Evolutionary conservation across 345 rosid genomes (phyloP).

Genomic region (Draba incana): DNA sequence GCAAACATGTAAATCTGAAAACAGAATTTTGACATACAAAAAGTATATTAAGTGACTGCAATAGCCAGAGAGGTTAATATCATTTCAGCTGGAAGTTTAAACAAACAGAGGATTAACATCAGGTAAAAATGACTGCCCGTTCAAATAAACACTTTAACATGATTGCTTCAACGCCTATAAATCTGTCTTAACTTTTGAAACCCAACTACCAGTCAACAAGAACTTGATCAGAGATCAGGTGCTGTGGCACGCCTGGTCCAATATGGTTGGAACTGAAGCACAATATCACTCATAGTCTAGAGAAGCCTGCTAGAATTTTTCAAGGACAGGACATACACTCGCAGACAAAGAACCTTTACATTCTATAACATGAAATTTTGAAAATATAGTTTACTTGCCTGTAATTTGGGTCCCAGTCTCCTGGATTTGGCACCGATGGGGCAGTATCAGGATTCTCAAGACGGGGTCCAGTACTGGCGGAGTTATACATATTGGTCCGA

Average conservation of each 20-base stretch:
- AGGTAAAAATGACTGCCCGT: slow-evolving; percentile 14
- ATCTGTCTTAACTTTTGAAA: slow-evolving; percentile 3
- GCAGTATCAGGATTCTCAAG: slow-evolving; percentile 58
- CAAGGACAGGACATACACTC: slow-evolving; percentile 20
- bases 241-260: background rate
- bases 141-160: slow-evolving; percentile 13
- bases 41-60: slow-evolving; percentile 13
- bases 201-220: slow-evolving; percentile 16
- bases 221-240: slow-evolving; percentile 21
- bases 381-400: slow-evolving; percentile 55
- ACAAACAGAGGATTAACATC: slow-evolving; percentile 10
- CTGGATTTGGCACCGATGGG: slow-evolving; percentile 80
- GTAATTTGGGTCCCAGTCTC: slow-evolving; percentile 99
- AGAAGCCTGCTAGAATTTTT: slow-evolving; percentile 13
- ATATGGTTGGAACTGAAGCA: background rate
- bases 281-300: slow-evolving; percentile 13
- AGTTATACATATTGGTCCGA: slow-evolving; percentile 46
- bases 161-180: slow-evolving; percentile 9
- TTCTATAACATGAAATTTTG: slow-evolving; percentile 9
- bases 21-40: background rate
- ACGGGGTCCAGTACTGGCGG: slow-evolving; percentile 50
- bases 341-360: slow-evolving; percentile 23
- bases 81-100: background rate
- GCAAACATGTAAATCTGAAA: slow-evolving; percentile 8
- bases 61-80: background rate